Base-by-base conservation (phyloP, 1,284 basidiomycete genomes). In the Cutaneotrichosporon dermatis region DNA sequence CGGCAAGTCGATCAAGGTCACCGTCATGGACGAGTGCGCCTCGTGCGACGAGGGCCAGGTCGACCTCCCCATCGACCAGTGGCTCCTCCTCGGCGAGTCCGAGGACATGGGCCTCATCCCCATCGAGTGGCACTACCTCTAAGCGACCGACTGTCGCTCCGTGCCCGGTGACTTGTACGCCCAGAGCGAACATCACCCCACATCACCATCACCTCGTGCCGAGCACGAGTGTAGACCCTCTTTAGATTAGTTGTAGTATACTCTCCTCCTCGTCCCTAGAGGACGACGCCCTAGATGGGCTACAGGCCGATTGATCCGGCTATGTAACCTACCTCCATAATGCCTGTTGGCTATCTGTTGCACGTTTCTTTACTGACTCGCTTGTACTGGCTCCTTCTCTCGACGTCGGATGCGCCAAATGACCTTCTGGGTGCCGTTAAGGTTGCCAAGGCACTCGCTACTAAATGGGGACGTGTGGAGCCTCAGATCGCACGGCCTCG, bases 211-310 rank as follows among this genome's bases (percentile, higher is more conserved):
- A 51, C 50, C 37, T 41, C 39, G 39, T 51, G 50, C 50, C 16
- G 50, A 6, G 50, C 50, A 51, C 50, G 13, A 25, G 37, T 51
- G 37, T 51, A 51, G 37, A 51, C 50, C 37, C 16, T 51, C 50
- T 12, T 51, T 51, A 51, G 50, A 40, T 11, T n/a, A 41, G 50
- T 51, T 51, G 39, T 51, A 51, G 39, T 41, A 51, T 49, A 49
- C 46, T 49, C 50, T 41, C 9, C 50, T 50, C 36, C 49, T n/a
- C 39, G 39, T 51, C 50, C 50, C 50, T 13, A 40, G 11, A 15
- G 50, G 44, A 45, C 16, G 50, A 51, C 41, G 50, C 16, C 16
- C 6, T 16, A 15, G 50, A 33, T 51, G 37, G 44, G 50, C 50
- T 40, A 15, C 16, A 25, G 50, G 39, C 16, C 43, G 16, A 45